Evolutionary conservation across 2,329 filamentous ascomycete species (phyloP).

Genomic region (Aspergillus sojae): DNA sequence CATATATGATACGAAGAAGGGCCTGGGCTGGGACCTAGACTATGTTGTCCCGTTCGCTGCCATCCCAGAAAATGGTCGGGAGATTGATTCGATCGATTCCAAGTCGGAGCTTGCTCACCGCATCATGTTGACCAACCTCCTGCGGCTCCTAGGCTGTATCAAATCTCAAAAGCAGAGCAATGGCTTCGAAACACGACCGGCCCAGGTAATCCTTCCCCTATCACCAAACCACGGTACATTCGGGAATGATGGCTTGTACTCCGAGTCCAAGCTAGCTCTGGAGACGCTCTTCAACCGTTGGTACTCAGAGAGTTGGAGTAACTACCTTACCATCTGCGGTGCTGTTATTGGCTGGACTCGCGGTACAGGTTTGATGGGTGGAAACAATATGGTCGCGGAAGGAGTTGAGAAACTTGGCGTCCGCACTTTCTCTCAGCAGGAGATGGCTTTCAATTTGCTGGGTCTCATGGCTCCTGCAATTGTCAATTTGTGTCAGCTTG

Average conservation of each 20-base stretch:
- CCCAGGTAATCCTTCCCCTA: conserved; percentile 91
- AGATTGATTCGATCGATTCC: conserved; percentile 95
- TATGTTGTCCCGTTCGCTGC: conserved; percentile 95
- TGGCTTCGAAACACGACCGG: conserved; percentile 91
- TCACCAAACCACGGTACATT: conserved; percentile 99
- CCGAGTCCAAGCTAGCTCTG: conserved; percentile 93
- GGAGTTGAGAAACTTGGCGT: conserved; percentile 96
- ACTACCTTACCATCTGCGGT: conserved; percentile 97
- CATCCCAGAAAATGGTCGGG: conserved; percentile 95
- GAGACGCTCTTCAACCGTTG: conserved; percentile 98
- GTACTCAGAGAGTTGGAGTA: conserved; percentile 96
- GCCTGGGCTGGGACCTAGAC: conserved; percentile 97
- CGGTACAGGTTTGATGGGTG: conserved; percentile 95
- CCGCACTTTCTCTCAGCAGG: conserved; percentile 96
- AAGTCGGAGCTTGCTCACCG: conserved; percentile 97
- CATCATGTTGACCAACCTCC: conserved; percentile 97
- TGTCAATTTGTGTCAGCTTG: conserved; percentile 90
- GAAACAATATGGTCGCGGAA: conserved; percentile 96
- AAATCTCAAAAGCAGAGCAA: conserved; percentile 87
- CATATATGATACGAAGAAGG: conserved; percentile 95
- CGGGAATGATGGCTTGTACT: conserved; percentile 95
- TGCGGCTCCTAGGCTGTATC: conserved; percentile 86
- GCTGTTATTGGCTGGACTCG: conserved; percentile 99
- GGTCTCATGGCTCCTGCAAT: conserved; percentile 93
- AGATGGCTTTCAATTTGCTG: conserved; percentile 98